Evolutionary conservation across 2,329 filamentous ascomycete genomes (phyloP).

Genomic region (Penicillium sp.): DNA sequence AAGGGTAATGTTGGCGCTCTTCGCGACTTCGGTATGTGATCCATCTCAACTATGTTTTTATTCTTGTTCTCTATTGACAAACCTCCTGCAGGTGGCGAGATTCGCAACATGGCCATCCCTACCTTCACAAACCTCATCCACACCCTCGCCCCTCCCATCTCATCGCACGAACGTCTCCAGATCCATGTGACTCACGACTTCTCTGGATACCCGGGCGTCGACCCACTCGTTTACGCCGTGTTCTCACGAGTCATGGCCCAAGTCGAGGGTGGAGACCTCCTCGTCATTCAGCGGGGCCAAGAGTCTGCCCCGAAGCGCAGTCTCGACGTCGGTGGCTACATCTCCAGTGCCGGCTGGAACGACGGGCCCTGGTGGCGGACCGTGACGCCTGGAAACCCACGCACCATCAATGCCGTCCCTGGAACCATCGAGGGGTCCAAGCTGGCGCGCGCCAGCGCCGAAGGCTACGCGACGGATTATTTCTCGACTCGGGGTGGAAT

Average conservation of each 20-base stretch:
- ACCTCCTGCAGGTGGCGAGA: conserved; percentile 69
- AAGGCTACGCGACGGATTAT: conserved; percentile 83
- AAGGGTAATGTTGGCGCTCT: conserved; percentile 82
- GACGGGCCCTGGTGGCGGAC: conserved; percentile 95
- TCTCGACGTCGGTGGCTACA: conserved; percentile 42
- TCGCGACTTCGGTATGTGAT: conserved; percentile 66
- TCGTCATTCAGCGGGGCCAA: conserved; percentile 90
- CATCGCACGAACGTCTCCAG: conserved; percentile 91
- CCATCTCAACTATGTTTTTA: neutral
- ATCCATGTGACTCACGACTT: conserved; percentile 98
- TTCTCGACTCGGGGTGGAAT: conserved; percentile 76
- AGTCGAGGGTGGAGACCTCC: conserved; percentile 91
- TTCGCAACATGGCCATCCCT: conserved; percentile 81
- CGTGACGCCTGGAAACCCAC: conserved; percentile 57
- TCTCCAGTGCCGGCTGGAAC: conserved; percentile 65
- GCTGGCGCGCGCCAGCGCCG: conserved; percentile 82
- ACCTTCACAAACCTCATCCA: conserved; percentile 95
- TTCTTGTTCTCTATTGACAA: neutral
- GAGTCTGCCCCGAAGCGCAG: conserved; percentile 72
- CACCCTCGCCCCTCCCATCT: conserved; percentile 92
- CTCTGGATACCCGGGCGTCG: conserved; percentile 88
- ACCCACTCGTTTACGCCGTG: conserved; percentile 85
- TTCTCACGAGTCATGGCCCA: conserved; percentile 98
- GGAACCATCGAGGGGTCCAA: conserved; percentile 86
- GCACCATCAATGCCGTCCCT: conserved; percentile 76